Percentiles rank a stretch among this genome's conserved stretches.
Evolutionary conservation across 1,284 basidiomycete genomes (phyloP).

Genomic region (Xerocomus minutiporus): DNA sequence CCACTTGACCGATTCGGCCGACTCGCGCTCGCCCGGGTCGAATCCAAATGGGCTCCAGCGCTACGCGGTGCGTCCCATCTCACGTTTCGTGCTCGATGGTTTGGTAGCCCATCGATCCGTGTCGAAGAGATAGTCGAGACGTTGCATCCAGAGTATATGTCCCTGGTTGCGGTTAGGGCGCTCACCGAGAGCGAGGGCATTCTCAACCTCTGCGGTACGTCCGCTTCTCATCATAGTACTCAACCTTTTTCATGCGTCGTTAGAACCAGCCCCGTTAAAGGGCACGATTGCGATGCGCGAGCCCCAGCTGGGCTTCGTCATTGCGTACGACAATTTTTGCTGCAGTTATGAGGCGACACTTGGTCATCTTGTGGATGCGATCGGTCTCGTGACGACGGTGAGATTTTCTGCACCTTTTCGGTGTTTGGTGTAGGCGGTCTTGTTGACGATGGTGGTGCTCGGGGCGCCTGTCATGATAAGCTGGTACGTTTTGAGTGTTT

Average conservation of each 20-base stretch:
- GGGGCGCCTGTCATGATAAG: too few relatives aligned
- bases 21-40: constrained; percentile 17
- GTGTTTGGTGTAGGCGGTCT: constrained; percentile 11
- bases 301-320: constrained; percentile 23
- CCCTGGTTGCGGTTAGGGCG: constrained; percentile 26
- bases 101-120: constrained; percentile 26
- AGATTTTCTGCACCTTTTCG: too few relatives aligned
- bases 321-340: constrained; percentile 15
- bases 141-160: constrained; percentile 22
- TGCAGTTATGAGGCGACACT: constrained; percentile 24
- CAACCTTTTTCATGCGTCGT: not conserved
- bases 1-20: constrained; percentile 21
- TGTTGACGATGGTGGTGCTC: constrained; percentile 13
- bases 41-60: constrained; percentile 22
- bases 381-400: constrained; percentile 22
- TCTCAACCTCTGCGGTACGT: constrained; percentile 30
- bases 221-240: too few relatives aligned
- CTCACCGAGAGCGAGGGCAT: constrained; percentile 27
- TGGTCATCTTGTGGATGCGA: constrained; percentile 20
- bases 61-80: constrained; percentile 20
- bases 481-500: constrained; percentile 8
- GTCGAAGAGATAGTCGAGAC: constrained; percentile 23
- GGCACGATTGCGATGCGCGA: constrained; percentile 21
- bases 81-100: not conserved
- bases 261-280: constrained; percentile 29